phyloP scores from a whole-genome alignment of 805 yeast species.

The Ogataea salicorniae region DNA sequence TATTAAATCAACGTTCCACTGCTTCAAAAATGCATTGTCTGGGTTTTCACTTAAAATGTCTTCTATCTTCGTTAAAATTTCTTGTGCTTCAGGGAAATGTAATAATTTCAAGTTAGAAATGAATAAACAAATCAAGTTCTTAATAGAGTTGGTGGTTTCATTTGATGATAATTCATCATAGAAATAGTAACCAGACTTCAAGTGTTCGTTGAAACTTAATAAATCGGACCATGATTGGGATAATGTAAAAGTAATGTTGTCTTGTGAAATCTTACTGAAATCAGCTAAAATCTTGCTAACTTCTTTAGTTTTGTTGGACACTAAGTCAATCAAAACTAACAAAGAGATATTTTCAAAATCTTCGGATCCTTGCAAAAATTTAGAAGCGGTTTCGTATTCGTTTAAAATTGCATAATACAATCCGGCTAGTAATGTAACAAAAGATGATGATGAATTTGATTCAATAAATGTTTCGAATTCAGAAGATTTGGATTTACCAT shows the following conservation, averaged over 20 bases:
- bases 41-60: slow-evolving; percentile 10
- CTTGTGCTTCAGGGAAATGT: slow-evolving; percentile 78
- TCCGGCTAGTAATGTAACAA: slow-evolving; percentile 13
- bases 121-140: slow-evolving; percentile 57
- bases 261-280: slow-evolving; percentile 52
- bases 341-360: slow-evolving; percentile 35
- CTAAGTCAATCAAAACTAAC: slow-evolving; percentile 36
- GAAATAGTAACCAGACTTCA: slow-evolving; percentile 51
- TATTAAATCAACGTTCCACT: slow-evolving; percentile 40
- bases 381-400: slow-evolving; percentile 39
- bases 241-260: slow-evolving; percentile 70
- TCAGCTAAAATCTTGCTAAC: slow-evolving; percentile 41
- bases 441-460: slow-evolving; percentile 4
- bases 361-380: slow-evolving; percentile 29
- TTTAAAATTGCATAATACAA: slow-evolving; percentile 29
- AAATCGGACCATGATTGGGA: slow-evolving; percentile 63
- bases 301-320: slow-evolving; percentile 37
- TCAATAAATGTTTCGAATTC: not conserved
- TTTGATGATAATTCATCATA: slow-evolving; percentile 77
- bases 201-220: slow-evolving; percentile 39
- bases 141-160: slow-evolving; percentile 36
- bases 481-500: slow-evolving; percentile 3
- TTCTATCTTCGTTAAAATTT: slow-evolving; percentile 44
- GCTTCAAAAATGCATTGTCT: slow-evolving; percentile 5
- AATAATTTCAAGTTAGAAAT: slow-evolving; percentile 74